phyloP scores from a whole-genome alignment of 176 grass and related monocot genomes.

The Saccharum officinarum region DNA sequence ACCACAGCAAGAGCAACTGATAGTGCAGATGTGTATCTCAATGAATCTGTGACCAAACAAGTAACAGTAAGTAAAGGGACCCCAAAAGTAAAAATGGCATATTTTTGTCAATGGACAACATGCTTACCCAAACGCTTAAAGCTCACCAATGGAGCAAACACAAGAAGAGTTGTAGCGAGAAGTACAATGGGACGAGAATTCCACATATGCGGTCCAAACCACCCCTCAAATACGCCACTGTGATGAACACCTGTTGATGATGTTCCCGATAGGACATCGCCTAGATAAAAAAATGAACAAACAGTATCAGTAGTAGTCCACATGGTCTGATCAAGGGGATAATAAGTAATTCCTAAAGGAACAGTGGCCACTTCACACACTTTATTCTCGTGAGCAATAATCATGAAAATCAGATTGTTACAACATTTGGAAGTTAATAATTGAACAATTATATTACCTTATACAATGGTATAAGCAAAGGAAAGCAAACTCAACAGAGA shows the following conservation, averaged over 20 bases:
- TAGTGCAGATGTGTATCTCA: slow-evolving; percentile 84
- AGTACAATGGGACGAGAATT: slow-evolving; percentile 71
- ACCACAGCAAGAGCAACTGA: slow-evolving; percentile 84
- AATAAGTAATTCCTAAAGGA: slow-evolving; percentile 3
- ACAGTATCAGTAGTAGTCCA: not conserved
- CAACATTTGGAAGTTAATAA: not conserved
- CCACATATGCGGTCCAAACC: slow-evolving; percentile 84
- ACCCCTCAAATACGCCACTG: slow-evolving; percentile 81
- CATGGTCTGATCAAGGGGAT: not conserved
- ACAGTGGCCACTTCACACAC: not conserved
- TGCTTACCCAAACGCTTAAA: slow-evolving; percentile 81
- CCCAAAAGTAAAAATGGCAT: not conserved
- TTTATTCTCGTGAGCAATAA: not conserved
- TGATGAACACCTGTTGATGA: slow-evolving; percentile 76
- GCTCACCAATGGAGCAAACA: slow-evolving; percentile 82
- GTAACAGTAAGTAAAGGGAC: slow-evolving; percentile 6
- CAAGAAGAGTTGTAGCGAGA: slow-evolving; percentile 66
- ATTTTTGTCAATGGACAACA: not conserved
- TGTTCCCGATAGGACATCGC: slow-evolving; percentile 91
- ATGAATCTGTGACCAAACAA: slow-evolving; percentile 61
- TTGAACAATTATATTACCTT: not conserved
- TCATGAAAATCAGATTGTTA: not conserved
- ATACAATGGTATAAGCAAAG: not conserved
- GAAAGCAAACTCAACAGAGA: not conserved
- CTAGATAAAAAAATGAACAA: not conserved